Percentiles rank a stretch among this genome's conserved stretches.
phyloP scores from a whole-genome alignment of 2,329 filamentous ascomycete genomes.

The Sclerotinia minor region DNA sequence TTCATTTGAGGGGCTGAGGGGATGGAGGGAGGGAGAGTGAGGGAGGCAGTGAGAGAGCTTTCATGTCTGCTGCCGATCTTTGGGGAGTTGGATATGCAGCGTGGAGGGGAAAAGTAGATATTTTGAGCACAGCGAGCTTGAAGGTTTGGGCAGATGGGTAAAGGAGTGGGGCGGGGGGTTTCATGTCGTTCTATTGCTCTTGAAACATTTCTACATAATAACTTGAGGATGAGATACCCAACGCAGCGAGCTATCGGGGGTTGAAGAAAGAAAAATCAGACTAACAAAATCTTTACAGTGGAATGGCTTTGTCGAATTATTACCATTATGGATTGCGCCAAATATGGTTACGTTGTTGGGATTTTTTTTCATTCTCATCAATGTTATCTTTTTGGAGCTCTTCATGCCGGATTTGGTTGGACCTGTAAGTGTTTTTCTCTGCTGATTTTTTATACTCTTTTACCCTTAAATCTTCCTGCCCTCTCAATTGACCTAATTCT shows the following conservation, averaged over 20 bases:
- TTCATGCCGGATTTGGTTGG: slow-evolving; percentile 88
- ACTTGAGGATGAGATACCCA: not conserved
- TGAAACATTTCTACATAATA: no score
- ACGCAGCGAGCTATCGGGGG: not conserved
- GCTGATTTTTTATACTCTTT: not conserved
- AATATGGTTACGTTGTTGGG: slow-evolving; percentile 97
- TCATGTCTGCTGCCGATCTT: not conserved
- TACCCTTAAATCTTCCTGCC: not conserved
- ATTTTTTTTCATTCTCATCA: slow-evolving; percentile 89
- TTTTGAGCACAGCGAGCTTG: not conserved
- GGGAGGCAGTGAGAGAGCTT: not conserved
- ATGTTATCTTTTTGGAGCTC: slow-evolving; percentile 71
- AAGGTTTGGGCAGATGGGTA: no score
- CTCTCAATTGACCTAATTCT: not conserved
- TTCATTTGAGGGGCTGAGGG: no score
- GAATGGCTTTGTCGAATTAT: slow-evolving; percentile 90
- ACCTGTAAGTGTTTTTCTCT: slow-evolving; percentile 60
- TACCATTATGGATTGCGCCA: slow-evolving; percentile 94
- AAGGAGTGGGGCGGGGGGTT: no score
- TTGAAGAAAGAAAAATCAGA: not conserved
- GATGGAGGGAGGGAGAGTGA: not conserved
- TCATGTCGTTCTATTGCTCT: no score
- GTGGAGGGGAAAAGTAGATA: not conserved
- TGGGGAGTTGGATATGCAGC: not conserved
- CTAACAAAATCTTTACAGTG: slow-evolving; percentile 60